phyloP scores from a whole-genome alignment of 179 eudicot species.

The Carnegiea gigantea region DNA sequence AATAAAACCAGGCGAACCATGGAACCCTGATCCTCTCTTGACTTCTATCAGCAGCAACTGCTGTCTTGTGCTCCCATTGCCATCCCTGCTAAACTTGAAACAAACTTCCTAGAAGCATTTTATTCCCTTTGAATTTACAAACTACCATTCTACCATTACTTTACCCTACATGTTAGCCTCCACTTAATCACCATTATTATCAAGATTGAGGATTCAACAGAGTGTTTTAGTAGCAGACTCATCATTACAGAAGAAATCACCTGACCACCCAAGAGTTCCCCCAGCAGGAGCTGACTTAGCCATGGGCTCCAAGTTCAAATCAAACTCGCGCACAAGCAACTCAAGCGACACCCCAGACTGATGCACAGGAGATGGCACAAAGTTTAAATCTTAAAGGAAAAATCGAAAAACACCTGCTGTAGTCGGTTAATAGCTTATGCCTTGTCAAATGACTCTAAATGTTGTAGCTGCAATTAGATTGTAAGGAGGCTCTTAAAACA shows the following conservation, averaged over 20 bases:
- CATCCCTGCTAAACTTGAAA: slow-evolving; percentile 31
- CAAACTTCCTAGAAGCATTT: slow-evolving; percentile 25
- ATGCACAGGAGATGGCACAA: too few species aligned
- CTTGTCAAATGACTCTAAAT: too few species aligned
- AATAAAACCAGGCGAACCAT: neutral
- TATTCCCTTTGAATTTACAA: too few species aligned
- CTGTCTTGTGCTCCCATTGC: slow-evolving; percentile 24
- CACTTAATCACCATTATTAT: too few species aligned
- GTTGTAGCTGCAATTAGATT: too few species aligned
- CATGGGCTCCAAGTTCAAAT: slow-evolving; percentile 42
- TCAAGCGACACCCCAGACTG: slow-evolving; percentile 98
- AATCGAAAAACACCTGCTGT: too few species aligned
- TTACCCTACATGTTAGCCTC: too few species aligned
- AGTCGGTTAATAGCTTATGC: too few species aligned
- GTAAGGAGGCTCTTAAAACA: too few species aligned
- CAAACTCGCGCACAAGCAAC: slow-evolving; percentile 52
- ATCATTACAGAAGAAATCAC: slow-evolving; percentile 37
- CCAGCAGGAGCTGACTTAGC: slow-evolving; percentile 89
- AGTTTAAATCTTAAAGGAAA: too few species aligned
- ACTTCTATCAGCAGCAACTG: slow-evolving; percentile 21
- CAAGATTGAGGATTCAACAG: too few species aligned
- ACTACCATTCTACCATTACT: too few species aligned
- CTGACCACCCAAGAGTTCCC: slow-evolving; percentile 30
- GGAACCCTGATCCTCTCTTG: slow-evolving; percentile 22
- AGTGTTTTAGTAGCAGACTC: slow-evolving; percentile 78